Base-by-base conservation (phyloP, 2,329 filamentous ascomycete genomes). In the Bipolaris cookei region DNA sequence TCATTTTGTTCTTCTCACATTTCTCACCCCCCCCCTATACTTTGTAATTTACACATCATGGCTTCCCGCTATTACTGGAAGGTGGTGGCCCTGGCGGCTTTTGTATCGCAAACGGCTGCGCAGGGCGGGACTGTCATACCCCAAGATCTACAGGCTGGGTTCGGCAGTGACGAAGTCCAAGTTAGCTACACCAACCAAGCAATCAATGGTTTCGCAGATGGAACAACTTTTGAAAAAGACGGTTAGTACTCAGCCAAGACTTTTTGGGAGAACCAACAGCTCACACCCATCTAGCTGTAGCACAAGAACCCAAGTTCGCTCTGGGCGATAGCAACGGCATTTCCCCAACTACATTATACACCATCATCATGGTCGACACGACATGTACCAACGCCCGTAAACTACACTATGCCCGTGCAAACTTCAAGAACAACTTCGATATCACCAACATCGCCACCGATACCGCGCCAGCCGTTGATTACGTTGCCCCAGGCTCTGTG, bases 271-370 rank as follows among this genome's bases (percentile, higher is more conserved):
- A 21, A n/a, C 8, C 37, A 35, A 11, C 37, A 37, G 37, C 56
- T 66, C 44, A 70, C 38, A 23, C 32, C 5, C 6, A 16, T 20
- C 6, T 44, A 73, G 72, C 62, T 3, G 70, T 73, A n/a, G 38
- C 63, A 45, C 55, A 60, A 45, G 66, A 67, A 38, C 73, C 73
- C 7, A 68, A 61, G 16, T 76, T 76, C 34, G 73, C 72, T 7
- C 63, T 75, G 2, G 73, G 74, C 23, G 74, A 76, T 55, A 69
- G 65, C 48, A 69, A 65, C 16, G 70, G 68, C 38, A 74, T 76
- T 44, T 56, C 60, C 2, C 61, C 71, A 4, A 51, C 21, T n/a
- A 65, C 61, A 0, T 55, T 64, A 13, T 75, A 72, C 56, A 74
- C 67, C 10, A 64, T 75, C 28, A 42, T 74, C 41, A 64, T 75